Percentiles rank a stretch among this genome's conserved stretches.
phyloP scores from a whole-genome alignment of 352 stramenopile species.

The Globisporangium mamillatum region DNA sequence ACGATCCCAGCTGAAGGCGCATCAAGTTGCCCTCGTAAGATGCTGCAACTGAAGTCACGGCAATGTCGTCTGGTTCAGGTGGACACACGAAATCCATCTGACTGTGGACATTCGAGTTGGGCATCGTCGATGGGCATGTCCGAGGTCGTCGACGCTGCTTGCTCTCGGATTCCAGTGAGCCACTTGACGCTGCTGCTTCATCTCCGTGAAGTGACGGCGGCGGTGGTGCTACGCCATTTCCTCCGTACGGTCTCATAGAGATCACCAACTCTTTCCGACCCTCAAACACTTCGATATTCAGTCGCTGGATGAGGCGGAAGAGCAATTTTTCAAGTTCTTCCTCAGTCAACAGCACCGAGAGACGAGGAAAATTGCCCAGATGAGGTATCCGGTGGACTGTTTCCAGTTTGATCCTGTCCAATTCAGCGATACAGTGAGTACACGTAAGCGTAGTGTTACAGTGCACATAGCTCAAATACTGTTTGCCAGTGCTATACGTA shows the following conservation, averaged over 20 bases:
- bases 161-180: neutral
- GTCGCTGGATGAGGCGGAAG: conserved; percentile 49
- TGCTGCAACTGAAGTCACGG: neutral
- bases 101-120: conserved; percentile 16
- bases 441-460: neutral
- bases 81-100: neutral
- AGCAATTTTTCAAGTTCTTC: conserved; percentile 60
- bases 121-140: conserved; percentile 54
- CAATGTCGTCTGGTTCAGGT: neutral
- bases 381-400: conserved; percentile 44
- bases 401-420: conserved; percentile 68
- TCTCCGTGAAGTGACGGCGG: neutral
- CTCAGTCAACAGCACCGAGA: conserved; percentile 58
- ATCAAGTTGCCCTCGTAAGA: neutral
- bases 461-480: neutral
- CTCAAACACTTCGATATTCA: conserved; percentile 42
- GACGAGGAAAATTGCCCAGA: conserved; percentile 58
- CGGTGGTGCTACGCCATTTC: neutral
- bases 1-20: conserved; percentile 9
- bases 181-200: neutral
- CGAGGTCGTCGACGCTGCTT: conserved; percentile 11
- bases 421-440: neutral
- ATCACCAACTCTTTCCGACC: conserved; percentile 28
- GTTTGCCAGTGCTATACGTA: conserved; percentile 21
- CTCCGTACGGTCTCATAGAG: conserved; percentile 15